Evolutionary conservation across 495 filamentous ascomycete species (phyloP), one percentile per base, ranked within the genome.

Genomic region (Neurospora sp.): DNA sequence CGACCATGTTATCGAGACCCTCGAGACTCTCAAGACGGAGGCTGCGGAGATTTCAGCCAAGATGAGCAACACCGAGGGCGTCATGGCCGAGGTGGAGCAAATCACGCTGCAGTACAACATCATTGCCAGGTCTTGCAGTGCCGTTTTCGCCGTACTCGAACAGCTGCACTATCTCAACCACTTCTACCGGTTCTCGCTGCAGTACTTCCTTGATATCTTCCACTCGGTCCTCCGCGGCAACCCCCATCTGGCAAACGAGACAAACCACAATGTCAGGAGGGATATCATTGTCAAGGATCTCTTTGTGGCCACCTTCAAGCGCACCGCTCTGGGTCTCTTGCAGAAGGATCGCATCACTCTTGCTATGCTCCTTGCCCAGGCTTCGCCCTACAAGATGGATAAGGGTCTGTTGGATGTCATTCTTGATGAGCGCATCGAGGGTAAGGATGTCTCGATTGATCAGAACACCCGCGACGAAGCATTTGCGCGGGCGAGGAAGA

Each of bases 121-220:
- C 76, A 93, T 98, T 82, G 96, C 96, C 62, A 88, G 90, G 76
- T 93, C 96, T 44, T 99, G 96, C 88, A 97, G 94, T 83, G 94
- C 95, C 69, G 94, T 98, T 35, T 98, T 98, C 83, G 93, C 96
- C 23, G 93, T 98, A 37, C 87, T 99, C 69, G 96, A 98, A 83
- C 95, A 98, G 81, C 91, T 99, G 66, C 95, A 97, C 80, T 95
- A 97, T 78, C 90, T 99, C 80, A 97, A 99, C 80, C 96, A 98
- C 85, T 98, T 98, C 85, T 99, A 99, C 81, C 96, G 98, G 78
- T 98, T 99, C 87, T 98, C 96, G 27, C 87, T 99, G 69, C 94
- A 97, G 84, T 99, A 95, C 83, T 99, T 99, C 82, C 88, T 96
- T 18, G 93, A 97, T 78, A 99, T 99, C 76, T 98, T 99, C 88